Evolutionary conservation across 2,329 filamentous ascomycete genomes (phyloP), one percentile per base, ranked within the genome.

Genomic region (Aspergillus tamarii): DNA sequence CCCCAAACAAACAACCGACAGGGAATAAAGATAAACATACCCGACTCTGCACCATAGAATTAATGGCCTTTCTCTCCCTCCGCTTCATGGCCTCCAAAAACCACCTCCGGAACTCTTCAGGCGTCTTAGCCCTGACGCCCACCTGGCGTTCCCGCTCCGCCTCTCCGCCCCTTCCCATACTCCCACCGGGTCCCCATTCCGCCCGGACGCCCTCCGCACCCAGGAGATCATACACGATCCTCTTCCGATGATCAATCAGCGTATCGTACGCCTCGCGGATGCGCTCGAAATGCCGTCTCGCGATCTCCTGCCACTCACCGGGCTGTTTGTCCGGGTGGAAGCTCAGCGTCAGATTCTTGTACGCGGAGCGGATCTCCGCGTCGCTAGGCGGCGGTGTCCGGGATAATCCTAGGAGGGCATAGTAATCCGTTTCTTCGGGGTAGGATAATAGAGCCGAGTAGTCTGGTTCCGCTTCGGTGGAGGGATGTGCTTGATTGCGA

Each of bases 241-340:
- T 73, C 65, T 81, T 82, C 62, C 76, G 68, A 12, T 76, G 73
- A 62, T 82, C 78, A 26, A 77, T 72, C 8, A 82, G 73, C 6
- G 77, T 77, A 61, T 79, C 77, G 61, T 82, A 81, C 21, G 80
- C 80, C n/a, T 74, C 73, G 23, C 74, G 73, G 60, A 82, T 78
- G 39, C 69, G 72, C 48, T 67, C 71, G 62, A 80, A 82, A n/a
- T 81, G 75, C 11, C 63, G 67, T 63, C 74, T 67, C 9, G 80
- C 80, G 0, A 74, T 73, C 21, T 78, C 74, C 45, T 72, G 76
- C 39, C 77, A 68, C 46, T 79, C 72, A 43, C 72, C 57, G 5
- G 80, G 80, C 60, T 82, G 80, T 65, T 81, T 81, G 67, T 82
- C 80, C 21, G 80, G 80, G 57, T 82, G 80, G 61, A 82, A 81